Conservation (phyloP, 768 basidiomycete species). For the Lactarius pseudohatsudake region DNA sequence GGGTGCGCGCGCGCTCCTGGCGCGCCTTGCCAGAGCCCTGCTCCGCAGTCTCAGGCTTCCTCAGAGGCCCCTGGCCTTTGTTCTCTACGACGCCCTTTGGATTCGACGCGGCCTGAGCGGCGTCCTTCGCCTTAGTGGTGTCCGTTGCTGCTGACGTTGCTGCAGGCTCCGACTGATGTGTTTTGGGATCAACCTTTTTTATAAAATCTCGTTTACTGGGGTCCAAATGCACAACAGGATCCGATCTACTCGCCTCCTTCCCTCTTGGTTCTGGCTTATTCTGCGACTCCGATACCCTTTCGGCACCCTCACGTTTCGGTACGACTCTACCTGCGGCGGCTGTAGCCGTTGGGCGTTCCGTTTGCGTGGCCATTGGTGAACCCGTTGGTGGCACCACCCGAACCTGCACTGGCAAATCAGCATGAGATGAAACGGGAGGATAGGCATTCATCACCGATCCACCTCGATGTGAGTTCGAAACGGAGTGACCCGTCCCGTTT, state of each 20-base stretch:
- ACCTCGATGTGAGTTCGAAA: conserved; percentile 28
- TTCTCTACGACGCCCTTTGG: conserved; percentile 5
- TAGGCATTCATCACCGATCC: conserved; percentile 31
- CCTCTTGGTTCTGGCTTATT: conserved; percentile 10
- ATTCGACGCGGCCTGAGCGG: conserved; percentile 7
- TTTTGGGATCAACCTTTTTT: conserved; percentile 24
- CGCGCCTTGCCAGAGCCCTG: conserved; percentile 18
- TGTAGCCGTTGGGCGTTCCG: conserved; percentile 9
- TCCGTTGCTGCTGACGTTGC: conserved; percentile 2
- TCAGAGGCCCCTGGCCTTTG: conserved; percentile 21
- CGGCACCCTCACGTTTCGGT: conserved; percentile 6
- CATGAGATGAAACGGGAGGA: conserved; percentile 24
- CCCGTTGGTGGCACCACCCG: conserved; percentile 19
- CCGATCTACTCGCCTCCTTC: conserved; percentile 27
- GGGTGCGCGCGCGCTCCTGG: conserved; percentile 20
- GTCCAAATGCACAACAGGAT: conserved; percentile 25
- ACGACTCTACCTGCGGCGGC: conserved; percentile 19
- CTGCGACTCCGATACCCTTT: not conserved
- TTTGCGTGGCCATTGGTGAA: conserved; percentile 21
- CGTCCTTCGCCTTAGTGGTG: conserved; percentile 4
- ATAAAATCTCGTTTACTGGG: conserved; percentile 27
- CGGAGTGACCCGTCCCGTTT: conserved; percentile 14
- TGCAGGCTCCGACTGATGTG: conserved; percentile 14
- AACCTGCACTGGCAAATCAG: conserved; percentile 25
- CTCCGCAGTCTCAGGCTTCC: conserved; percentile 13